Conservation (phyloP, 2,329 filamentous ascomycete species). For the Bipolaris zeicola region DNA sequence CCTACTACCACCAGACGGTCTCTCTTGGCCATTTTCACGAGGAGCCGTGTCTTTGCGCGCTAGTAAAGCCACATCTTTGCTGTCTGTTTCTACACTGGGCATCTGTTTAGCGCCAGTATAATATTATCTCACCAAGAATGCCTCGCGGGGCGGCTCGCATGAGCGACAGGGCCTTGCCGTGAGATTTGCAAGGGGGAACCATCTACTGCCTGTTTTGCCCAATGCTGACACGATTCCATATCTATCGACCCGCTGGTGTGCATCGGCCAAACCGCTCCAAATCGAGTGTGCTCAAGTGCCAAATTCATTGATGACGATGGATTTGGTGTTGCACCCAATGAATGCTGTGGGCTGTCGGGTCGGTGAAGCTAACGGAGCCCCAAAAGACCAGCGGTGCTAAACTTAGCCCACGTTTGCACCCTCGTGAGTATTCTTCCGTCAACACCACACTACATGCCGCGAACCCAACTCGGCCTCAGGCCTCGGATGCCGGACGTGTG, state of each 20-base stretch:
- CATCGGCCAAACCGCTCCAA: background rate
- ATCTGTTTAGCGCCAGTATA: slow-evolving; percentile 1
- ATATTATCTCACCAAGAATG: background rate
- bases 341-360: background rate
- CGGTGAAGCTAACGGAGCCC: background rate
- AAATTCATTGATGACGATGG: background rate
- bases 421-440: background rate
- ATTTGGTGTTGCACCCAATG: background rate
- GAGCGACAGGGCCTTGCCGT: background rate
- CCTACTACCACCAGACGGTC: background rate
- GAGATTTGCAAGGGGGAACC: background rate
- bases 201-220: background rate
- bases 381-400: background rate
- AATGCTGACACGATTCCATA: background rate
- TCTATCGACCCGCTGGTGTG: background rate
- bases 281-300: background rate
- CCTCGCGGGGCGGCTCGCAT: background rate
- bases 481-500: background rate
- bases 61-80: background rate
- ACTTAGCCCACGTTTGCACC: background rate
- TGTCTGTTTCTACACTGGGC: background rate
- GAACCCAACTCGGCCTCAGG: background rate
- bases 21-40: background rate
- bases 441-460: background rate
- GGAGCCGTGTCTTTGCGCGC: background rate